Evolutionary conservation across 106 monocot genomes (phyloP).

Genomic region (Cymbidium sinense): DNA sequence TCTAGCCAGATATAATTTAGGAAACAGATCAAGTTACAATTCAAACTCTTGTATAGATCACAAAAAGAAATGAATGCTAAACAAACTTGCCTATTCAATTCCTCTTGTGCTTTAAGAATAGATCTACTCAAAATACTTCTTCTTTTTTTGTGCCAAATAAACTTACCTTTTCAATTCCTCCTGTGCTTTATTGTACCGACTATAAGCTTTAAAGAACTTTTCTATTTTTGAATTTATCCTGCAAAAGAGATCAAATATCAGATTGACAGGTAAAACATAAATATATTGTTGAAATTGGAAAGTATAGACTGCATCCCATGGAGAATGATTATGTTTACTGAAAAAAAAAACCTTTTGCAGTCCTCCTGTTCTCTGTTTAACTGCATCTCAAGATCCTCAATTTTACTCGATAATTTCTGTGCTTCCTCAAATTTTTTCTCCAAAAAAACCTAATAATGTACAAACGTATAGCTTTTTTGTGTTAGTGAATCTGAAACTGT

Average conservation of each 20-base stretch:
- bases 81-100: slow-evolving; percentile 38
- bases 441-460: slow-evolving; percentile 24
- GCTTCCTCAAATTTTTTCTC: slow-evolving; percentile 52
- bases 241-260: slow-evolving; percentile 4
- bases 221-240: slow-evolving; percentile 52
- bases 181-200: slow-evolving; percentile 45
- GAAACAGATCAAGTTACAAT: background rate
- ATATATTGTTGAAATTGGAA: background rate
- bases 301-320: background rate
- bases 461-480: background rate
- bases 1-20: slow-evolving; percentile 4
- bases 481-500: background rate
- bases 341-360: slow-evolving; percentile 39
- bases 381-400: slow-evolving; percentile 54
- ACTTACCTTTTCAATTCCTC: slow-evolving; percentile 48
- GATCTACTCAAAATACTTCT: too few species aligned
- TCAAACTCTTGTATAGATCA: background rate
- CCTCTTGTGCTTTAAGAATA: too few species aligned
- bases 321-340: background rate
- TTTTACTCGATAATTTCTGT: slow-evolving; percentile 32
- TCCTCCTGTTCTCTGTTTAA: slow-evolving; percentile 56
- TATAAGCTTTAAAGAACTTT: slow-evolving; percentile 50
- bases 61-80: background rate
- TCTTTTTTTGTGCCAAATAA: background rate
- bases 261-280: background rate